Evolutionary conservation across 2,329 filamentous ascomycete species (phyloP), one percentile per base, ranked within the genome.

Genomic region (Seiridium cupressi): DNA sequence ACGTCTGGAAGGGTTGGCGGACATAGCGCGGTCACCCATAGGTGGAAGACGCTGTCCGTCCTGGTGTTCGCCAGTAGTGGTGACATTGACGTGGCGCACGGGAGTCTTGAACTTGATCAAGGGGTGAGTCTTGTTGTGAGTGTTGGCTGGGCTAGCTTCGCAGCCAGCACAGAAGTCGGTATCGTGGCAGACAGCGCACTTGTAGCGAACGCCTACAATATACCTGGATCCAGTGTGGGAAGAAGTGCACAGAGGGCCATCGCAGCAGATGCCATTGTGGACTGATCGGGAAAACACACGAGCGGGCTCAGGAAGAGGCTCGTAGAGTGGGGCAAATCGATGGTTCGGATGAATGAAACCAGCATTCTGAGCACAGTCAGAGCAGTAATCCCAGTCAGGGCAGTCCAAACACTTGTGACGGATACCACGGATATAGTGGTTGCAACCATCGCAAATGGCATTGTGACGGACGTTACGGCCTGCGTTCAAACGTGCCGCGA

Each of bases 371-470:
- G 92, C 76, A 76, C 96, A 99, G 7, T 85, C 80, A 32, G 84
- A 83, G 81, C 95, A 99, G 78, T 91, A 98, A 71, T 99, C 95
- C 90, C 92, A 99, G 75, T 99, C 95, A 48, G 96, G 95, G 80
- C 95, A 99, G 73, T 92, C 89, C 65, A 98, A 82, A 75, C 95
- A 99, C 83, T 99, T 99, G 85, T 98, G 90, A 67, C 95, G 94
- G 60, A 97, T 84, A 68, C 95, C 96, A 67, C 84, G 82, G 69
- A 99, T 95, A 74, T 87, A 88, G 83, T 88, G 89, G 69, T 98
- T 91, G 74, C 96, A 99, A 46, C 92, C 92, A 79, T 99, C 95
- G 72, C 95, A 99, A 65, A 97, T 88, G 62, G 96, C 95, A 61
- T 91, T 88, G 78, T 99, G 95, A 62, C 84, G 81, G 69, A 88